phyloP scores from a whole-genome alignment of 768 basidiomycete genomes.

The Podaxis sp. region DNA sequence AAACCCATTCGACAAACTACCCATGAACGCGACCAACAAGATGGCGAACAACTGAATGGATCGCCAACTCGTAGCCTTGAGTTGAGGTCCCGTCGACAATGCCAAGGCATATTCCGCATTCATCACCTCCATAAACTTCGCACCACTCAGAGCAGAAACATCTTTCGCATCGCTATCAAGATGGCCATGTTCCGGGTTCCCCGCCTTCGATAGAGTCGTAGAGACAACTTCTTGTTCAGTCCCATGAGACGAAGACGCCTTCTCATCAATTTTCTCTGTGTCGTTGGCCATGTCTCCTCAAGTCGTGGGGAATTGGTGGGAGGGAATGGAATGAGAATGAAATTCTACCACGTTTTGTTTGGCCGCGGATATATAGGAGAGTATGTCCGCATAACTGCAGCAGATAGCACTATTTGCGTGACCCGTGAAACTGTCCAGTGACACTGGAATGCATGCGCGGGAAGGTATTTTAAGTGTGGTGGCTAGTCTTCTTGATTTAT shows the following conservation, averaged over 20 bases:
- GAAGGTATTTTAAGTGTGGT: conserved; percentile 1
- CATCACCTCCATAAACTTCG: conserved; percentile 27
- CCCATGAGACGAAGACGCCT: conserved; percentile 9
- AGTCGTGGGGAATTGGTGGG: not conserved
- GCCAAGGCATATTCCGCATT: conserved; percentile 47
- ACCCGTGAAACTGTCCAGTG: not conserved
- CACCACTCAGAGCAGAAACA: conserved; percentile 14
- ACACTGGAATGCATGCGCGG: not conserved
- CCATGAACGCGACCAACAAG: conserved; percentile 44
- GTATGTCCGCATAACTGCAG: conserved; percentile 1
- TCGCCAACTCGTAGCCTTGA: conserved; percentile 35
- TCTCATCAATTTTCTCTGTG: conserved; percentile 8
- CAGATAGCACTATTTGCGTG: conserved; percentile 7
- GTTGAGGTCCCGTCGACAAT: conserved; percentile 41
- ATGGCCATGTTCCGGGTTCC: not conserved
- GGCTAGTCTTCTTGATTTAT: not conserved
- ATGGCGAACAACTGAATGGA: conserved; percentile 44
- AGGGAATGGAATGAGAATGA: not conserved
- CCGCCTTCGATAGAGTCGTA: conserved; percentile 3
- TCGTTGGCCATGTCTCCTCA: not conserved
- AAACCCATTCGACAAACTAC: conserved; percentile 46
- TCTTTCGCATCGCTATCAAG: not conserved
- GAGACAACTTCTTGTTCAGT: conserved; percentile 16
- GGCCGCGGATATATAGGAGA: not conserved
- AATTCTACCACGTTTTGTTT: not conserved